Evolutionary conservation across 192 early-diverging fungal genomes (phyloP).

Genomic region (Mortierella hygrophila): DNA sequence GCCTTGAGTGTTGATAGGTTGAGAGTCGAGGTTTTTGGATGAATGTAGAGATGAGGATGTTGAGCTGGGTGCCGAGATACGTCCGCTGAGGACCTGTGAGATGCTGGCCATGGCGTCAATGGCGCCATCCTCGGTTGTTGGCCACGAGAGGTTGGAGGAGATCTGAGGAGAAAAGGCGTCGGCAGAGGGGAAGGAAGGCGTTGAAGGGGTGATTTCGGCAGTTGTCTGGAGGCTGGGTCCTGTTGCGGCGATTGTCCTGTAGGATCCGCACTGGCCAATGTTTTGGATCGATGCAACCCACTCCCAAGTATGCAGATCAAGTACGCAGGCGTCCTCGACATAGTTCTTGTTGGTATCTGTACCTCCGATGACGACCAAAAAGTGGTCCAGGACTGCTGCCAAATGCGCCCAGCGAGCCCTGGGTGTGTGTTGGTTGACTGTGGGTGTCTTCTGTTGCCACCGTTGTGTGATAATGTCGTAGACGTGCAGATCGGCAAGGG

Average conservation of each 20-base stretch:
- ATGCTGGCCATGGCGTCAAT: slow-evolving; percentile 48
- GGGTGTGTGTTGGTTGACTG: slow-evolving; percentile 36
- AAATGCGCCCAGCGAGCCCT: slow-evolving; percentile 54
- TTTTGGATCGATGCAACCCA: slow-evolving; percentile 51
- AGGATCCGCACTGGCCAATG: slow-evolving; percentile 52
- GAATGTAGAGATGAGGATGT: slow-evolving; percentile 20
- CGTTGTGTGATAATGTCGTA: slow-evolving; percentile 48
- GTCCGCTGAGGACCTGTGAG: slow-evolving; percentile 41
- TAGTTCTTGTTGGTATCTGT: slow-evolving; percentile 46
- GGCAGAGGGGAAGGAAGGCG: slow-evolving; percentile 44
- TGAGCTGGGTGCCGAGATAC: slow-evolving; percentile 46
- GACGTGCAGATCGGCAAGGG: slow-evolving; percentile 44
- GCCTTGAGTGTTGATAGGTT: background rate
- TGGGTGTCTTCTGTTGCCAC: slow-evolving; percentile 41
- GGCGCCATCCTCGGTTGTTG: slow-evolving; percentile 20
- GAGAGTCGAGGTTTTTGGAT: background rate
- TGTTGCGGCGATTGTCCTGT: slow-evolving; percentile 45
- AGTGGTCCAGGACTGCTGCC: slow-evolving; percentile 43
- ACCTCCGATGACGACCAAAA: slow-evolving; percentile 46
- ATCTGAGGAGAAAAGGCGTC: slow-evolving; percentile 25
- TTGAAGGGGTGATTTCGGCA: slow-evolving; percentile 16
- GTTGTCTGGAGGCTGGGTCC: slow-evolving; percentile 30
- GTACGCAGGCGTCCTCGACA: slow-evolving; percentile 47
- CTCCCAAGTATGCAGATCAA: slow-evolving; percentile 52
- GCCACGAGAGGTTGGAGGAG: slow-evolving; percentile 44